A percentile compares a stretch with the other conserved stretches of the same genome.
Conservation (phyloP, 163 green algal species). For the Picocystis sp. region DNA sequence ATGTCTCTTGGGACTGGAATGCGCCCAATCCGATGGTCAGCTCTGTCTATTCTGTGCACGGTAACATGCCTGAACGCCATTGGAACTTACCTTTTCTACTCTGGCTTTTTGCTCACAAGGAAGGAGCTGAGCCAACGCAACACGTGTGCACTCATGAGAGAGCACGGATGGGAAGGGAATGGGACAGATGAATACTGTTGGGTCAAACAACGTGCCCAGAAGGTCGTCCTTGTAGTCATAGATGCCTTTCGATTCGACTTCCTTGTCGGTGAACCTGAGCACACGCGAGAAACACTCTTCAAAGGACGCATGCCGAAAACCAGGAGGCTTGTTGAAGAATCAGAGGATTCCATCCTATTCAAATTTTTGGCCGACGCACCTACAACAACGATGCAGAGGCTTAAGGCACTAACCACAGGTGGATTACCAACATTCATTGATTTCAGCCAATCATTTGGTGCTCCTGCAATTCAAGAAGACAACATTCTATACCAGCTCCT, state of each 20-base stretch:
- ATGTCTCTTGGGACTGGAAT: too few relatives aligned
- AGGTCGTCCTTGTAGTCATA: conserved; percentile 39
- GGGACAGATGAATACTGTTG: conserved; percentile 4
- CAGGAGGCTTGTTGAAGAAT: conserved; percentile 12
- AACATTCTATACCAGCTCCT: conserved; percentile 71
- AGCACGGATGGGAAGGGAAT: neutral
- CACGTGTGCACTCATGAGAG: neutral
- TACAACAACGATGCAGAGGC: conserved; percentile 78
- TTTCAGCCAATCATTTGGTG: conserved; percentile 65
- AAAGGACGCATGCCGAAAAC: conserved; percentile 3
- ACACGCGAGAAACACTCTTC: neutral
- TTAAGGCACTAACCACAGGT: conserved; percentile 54
- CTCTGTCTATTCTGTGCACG: too few relatives aligned
- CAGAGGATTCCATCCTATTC: conserved; percentile 16
- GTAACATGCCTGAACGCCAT: too few relatives aligned
- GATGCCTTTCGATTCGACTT: conserved; percentile 50
- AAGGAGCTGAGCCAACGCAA: conserved; percentile 33
- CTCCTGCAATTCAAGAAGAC: conserved; percentile 57
- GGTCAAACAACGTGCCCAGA: conserved; percentile 1
- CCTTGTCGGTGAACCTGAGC: conserved; percentile 11
- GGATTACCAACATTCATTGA: conserved; percentile 87
- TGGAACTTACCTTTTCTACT: conserved; percentile 24
- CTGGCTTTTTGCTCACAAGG: conserved; percentile 48
- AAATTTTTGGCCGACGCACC: conserved; percentile 76
- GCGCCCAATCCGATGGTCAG: too few relatives aligned